Base-by-base conservation (phyloP, 2,329 filamentous ascomycete genomes). In the Ophiosphaerella narmari region DNA sequence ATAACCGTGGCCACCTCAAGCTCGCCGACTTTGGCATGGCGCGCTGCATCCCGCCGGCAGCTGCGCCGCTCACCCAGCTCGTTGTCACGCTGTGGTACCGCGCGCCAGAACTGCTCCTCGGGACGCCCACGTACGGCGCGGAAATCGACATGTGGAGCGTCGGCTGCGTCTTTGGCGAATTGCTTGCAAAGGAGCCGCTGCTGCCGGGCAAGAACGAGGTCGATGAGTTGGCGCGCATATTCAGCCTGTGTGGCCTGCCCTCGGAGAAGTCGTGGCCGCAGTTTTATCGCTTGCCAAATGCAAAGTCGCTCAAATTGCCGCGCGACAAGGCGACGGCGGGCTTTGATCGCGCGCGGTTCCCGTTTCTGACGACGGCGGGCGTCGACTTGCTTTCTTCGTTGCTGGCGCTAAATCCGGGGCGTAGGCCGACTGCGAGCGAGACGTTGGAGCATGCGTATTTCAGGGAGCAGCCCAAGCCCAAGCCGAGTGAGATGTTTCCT, bases 1-100 rank as follows among this genome's bases (percentile, higher is more conserved):
- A 91, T 78, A 97, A 97, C 78, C 89, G 91, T 39, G 94, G 94
- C 39, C 87, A 89, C 71, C 87, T 99, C 74, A 97, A 97, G 75
- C 87, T 99, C 57, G 94, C 94, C 52, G 94, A 99, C 75, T 99
- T 99, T 70, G 94, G 94, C 72, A 97, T 99, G 91, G 93, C 94
- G 3, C 85, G 94, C 24, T 94, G 94, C 75, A 89, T 89, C 48
- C 89, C 89, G 43, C 66, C 68, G 2, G 35, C 60, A 4, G 86
- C 90, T 61, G 91, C 93, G 4, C 80, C 86, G 0, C 82, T 97
- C 52, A 97, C 94, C 2, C 89, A 93, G 69, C 84, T 97, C 39
- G 94, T 99, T 55, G 93, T 97, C 14, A 99, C 94, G 6, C 82
- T 99, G 6, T 99, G 94, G 94, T 99, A 99, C 73, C 89, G 94